Conservation (phyloP, 345 rosid species). For the Firmiana major region DNA sequence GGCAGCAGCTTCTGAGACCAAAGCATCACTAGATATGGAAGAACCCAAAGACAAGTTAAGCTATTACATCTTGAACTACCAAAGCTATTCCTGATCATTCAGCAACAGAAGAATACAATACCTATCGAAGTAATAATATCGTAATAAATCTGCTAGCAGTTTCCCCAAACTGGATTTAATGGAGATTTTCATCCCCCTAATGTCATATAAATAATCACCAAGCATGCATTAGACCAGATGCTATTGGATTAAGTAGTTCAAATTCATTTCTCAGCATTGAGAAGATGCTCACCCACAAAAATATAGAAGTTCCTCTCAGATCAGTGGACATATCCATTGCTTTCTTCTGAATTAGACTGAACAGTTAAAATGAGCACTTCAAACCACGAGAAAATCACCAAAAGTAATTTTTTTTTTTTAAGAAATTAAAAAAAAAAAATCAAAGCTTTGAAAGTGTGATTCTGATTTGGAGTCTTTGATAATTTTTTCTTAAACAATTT, state of each 20-base stretch:
- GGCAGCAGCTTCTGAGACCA: slow-evolving; percentile 78
- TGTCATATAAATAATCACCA: neutral
- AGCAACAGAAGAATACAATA: slow-evolving; percentile 18
- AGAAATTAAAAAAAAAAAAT: too few species aligned
- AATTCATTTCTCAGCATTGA: slow-evolving; percentile 10
- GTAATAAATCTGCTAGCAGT: slow-evolving; percentile 57
- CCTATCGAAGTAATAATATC: slow-evolving; percentile 87
- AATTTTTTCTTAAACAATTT: neutral
- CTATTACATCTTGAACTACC: neutral
- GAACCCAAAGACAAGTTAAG: slow-evolving; percentile 10
- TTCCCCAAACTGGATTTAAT: slow-evolving; percentile 56
- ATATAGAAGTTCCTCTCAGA: slow-evolving; percentile 73
- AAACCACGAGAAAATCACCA: slow-evolving; percentile 17
- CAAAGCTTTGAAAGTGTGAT: neutral
- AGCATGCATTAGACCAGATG: neutral
- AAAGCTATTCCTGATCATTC: neutral
- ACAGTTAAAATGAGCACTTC: slow-evolving; percentile 28
- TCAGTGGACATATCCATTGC: slow-evolving; percentile 53
- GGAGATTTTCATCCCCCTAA: slow-evolving; percentile 57
- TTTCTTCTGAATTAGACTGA: slow-evolving; percentile 50
- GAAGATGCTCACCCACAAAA: slow-evolving; percentile 60
- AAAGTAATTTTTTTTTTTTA: neutral
- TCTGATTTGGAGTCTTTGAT: neutral
- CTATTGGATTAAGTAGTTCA: neutral
- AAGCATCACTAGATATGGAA: slow-evolving; percentile 53